phyloP scores from a whole-genome alignment of 352 stramenopile species.

The Phytopythium delawarense region DNA sequence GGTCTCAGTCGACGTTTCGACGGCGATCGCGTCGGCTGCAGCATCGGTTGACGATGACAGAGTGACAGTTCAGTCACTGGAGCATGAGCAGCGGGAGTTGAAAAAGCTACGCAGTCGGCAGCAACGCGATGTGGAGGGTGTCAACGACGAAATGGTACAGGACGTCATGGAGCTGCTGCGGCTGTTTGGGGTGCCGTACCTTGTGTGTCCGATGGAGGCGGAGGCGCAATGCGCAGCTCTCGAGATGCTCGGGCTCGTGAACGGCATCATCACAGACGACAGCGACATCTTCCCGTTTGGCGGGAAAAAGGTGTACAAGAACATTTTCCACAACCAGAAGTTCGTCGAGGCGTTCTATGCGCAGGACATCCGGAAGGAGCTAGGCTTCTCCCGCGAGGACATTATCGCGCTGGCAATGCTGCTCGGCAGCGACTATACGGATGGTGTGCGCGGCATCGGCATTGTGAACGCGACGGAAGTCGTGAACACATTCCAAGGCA shows the following conservation, averaged over 20 bases:
- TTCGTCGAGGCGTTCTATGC: slow-evolving; percentile 98
- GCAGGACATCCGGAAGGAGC: slow-evolving; percentile 89
- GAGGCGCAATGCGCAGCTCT: slow-evolving; percentile 98
- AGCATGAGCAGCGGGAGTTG: slow-evolving; percentile 60
- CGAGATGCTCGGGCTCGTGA: slow-evolving; percentile 94
- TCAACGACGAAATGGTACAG: slow-evolving; percentile 97
- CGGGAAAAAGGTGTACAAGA: slow-evolving; percentile 95
- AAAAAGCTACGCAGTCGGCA: slow-evolving; percentile 78
- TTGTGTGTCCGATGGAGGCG: slow-evolving; percentile 99
- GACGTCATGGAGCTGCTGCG: slow-evolving; percentile 95
- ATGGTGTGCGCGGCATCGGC: slow-evolving; percentile 71
- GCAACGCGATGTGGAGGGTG: slow-evolving; percentile 89
- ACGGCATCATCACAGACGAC: slow-evolving; percentile 99
- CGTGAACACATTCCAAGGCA: slow-evolving; percentile 67
- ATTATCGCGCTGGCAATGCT: slow-evolving; percentile 91
- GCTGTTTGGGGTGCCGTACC: slow-evolving; percentile 98
- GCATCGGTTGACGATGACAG: slow-evolving; percentile 11
- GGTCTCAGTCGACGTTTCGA: neutral
- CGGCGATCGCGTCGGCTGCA: slow-evolving; percentile 6
- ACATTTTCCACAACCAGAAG: slow-evolving; percentile 99
- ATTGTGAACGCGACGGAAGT: slow-evolving; percentile 84
- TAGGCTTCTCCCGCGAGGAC: slow-evolving; percentile 90
- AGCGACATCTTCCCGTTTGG: slow-evolving; percentile 95
- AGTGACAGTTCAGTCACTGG: slow-evolving; percentile 32
- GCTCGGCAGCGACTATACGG: slow-evolving; percentile 96